Evolutionary conservation across 2,329 filamentous ascomycete genomes (phyloP).

Genomic region (Trichothecium sympodiale): DNA sequence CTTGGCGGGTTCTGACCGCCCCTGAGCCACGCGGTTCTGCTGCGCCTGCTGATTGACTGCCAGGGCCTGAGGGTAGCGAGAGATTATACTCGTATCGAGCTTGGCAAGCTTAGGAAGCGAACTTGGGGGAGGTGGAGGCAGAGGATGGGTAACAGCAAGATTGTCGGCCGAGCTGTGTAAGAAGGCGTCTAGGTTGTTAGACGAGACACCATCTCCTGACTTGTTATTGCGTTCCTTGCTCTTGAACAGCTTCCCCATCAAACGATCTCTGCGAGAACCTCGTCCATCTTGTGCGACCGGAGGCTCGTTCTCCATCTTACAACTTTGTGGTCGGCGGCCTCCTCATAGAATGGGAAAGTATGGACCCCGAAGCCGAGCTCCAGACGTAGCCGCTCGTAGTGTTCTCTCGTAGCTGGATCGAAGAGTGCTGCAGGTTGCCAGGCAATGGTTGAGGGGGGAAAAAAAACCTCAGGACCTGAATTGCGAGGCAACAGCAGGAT

Average conservation of each 20-base stretch:
- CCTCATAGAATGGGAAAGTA: no score
- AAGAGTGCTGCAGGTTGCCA: no score
- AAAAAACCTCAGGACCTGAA: no score
- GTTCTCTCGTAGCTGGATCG: no score
- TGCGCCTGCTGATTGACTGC: conserved; percentile 31
- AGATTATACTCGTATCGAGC: conserved; percentile 44
- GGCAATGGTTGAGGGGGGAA: no score
- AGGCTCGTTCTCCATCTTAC: conserved; percentile 33
- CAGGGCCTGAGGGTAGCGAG: conserved; percentile 43
- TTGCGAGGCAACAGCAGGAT: no score
- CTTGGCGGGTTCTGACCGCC: conserved; percentile 25
- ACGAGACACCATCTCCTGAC: conserved; percentile 20
- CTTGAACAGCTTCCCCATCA: conserved; percentile 54
- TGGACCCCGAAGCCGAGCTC: no score
- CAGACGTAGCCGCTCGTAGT: no score
- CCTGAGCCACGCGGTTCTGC: conserved; percentile 29
- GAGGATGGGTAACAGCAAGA: conserved; percentile 40
- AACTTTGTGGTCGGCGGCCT: no score
- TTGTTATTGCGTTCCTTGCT: conserved; percentile 28
- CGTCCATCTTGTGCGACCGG: conserved; percentile 26
- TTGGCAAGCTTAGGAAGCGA: conserved; percentile 37
- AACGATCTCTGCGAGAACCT: conserved; percentile 37
- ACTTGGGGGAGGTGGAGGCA: conserved; percentile 27
- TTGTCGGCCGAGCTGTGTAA: conserved; percentile 45
- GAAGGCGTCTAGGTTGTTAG: conserved; percentile 46